phyloP scores from a whole-genome alignment of 495 filamentous ascomycete genomes.

The Aspergillus biplanus region DNA sequence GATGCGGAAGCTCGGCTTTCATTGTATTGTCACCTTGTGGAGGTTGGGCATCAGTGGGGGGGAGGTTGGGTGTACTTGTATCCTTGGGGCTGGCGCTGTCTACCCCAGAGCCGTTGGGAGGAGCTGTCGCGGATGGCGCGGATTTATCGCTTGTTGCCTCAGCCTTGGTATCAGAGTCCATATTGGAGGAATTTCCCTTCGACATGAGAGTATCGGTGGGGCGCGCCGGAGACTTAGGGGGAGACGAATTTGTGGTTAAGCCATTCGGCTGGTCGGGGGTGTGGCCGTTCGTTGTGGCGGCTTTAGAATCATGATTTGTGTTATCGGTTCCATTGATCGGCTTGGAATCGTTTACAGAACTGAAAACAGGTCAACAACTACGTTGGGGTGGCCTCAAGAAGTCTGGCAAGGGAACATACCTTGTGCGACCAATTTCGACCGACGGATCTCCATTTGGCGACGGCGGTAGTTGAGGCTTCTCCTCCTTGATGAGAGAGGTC shows the following conservation, averaged over 20 bases:
- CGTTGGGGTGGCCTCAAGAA: neutral
- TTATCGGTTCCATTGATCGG: slow-evolving; percentile 24
- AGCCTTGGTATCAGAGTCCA: slow-evolving; percentile 20
- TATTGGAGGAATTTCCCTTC: slow-evolving; percentile 19
- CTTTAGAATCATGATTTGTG: slow-evolving; percentile 19
- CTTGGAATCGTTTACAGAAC: slow-evolving; percentile 28
- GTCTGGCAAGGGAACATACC: slow-evolving; percentile 30
- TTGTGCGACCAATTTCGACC: slow-evolving; percentile 31
- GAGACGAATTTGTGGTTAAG: slow-evolving; percentile 32
- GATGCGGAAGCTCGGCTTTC: slow-evolving; percentile 43
- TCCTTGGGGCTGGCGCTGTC: slow-evolving; percentile 25
- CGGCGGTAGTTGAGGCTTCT: slow-evolving; percentile 51
- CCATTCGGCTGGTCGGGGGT: slow-evolving; percentile 34
- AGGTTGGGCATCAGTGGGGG: slow-evolving; percentile 16
- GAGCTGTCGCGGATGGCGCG: slow-evolving; percentile 2
- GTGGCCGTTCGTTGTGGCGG: slow-evolving; percentile 38
- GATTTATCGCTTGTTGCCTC: slow-evolving; percentile 9
- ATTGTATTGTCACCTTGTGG: slow-evolving; percentile 18
- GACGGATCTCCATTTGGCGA: slow-evolving; percentile 44
- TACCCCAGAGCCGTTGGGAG: slow-evolving; percentile 14
- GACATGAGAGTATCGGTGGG: slow-evolving; percentile 19
- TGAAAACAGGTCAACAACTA: slow-evolving; percentile 25
- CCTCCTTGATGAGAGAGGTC: slow-evolving; percentile 44
- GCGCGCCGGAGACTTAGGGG: slow-evolving; percentile 39
- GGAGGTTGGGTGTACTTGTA: slow-evolving; percentile 20